phyloP scores from a whole-genome alignment of 2,329 filamentous ascomycete species.

The Tricladium varicosporioides region DNA sequence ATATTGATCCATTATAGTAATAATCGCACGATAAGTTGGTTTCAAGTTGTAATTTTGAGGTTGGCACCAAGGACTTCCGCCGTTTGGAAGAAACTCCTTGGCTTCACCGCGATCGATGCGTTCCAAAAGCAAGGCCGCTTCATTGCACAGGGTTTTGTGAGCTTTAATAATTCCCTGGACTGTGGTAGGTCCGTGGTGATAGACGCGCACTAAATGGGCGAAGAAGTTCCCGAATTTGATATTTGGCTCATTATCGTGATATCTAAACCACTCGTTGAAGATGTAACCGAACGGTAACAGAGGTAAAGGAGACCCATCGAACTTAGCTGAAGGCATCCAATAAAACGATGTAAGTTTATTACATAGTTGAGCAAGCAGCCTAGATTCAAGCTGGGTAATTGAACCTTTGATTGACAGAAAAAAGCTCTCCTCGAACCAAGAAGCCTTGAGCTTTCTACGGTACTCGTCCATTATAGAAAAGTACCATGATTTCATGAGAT shows the following conservation, averaged over 20 bases:
- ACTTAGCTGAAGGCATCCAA: conserved; percentile 5
- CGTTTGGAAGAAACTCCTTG: background rate
- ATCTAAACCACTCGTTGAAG: conserved; percentile 3
- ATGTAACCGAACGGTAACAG: background rate
- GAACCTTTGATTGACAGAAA: background rate
- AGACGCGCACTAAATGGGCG: conserved; percentile 1
- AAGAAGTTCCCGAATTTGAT: conserved; percentile 4
- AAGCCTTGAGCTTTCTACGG: background rate
- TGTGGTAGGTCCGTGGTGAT: conserved; percentile 1
- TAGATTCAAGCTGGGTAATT: background rate
- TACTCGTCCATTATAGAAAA: conserved; percentile 1
- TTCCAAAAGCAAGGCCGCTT: background rate
- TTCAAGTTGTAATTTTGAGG: conserved; percentile 5
- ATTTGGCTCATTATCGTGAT: conserved; percentile 2
- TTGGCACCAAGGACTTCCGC: background rate
- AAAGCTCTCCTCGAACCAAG: conserved; percentile 1
- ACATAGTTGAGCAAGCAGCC: background rate
- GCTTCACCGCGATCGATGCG: background rate
- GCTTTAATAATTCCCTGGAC: conserved; percentile 1
- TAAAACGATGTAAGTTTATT: conserved; percentile 4
- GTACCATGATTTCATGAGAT: conserved; percentile 1
- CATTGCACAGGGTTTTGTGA: conserved; percentile 1
- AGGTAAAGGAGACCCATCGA: background rate
- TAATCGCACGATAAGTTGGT: conserved; percentile 2
- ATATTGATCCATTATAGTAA: conserved; percentile 6